Percentiles rank a stretch among this genome's conserved stretches.
Conservation (phyloP, 371 early-diverging fungal genomes). For the Modicella reniformis region DNA sequence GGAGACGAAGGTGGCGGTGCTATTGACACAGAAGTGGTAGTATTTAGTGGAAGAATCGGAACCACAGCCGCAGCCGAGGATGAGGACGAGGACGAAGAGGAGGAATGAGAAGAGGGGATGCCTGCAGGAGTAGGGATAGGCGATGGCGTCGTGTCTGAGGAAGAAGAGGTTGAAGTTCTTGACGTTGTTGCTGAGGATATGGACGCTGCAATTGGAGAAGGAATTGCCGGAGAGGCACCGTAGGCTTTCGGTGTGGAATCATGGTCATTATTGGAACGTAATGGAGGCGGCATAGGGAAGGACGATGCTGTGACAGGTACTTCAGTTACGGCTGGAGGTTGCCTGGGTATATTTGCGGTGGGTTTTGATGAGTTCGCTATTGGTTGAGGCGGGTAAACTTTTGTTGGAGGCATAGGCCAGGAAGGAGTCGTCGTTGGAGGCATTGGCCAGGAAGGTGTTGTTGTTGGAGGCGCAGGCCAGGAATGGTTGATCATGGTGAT, state of each 20-base stretch:
- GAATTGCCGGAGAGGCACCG: neutral
- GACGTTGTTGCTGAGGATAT: neutral
- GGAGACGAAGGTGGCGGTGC: conserved; percentile 2
- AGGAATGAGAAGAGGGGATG: neutral
- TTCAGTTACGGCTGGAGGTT: neutral
- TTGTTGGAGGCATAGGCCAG: neutral
- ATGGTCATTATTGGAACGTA: neutral
- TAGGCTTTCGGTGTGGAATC: conserved; percentile 6
- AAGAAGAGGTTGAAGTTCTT: neutral
- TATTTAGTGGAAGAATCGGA: neutral
- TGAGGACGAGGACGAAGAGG: neutral
- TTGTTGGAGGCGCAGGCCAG: no score
- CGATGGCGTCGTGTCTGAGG: neutral
- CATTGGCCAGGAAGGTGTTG: conserved; percentile 19
- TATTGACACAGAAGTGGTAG: neutral
- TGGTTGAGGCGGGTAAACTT: neutral
- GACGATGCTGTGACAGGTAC: neutral
- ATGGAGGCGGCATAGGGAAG: neutral
- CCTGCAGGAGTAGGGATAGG: neutral
- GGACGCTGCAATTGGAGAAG: neutral
- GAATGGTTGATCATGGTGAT: neutral
- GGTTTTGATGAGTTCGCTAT: neutral
- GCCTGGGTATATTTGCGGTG: neutral
- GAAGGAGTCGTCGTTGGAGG: conserved; percentile 11
- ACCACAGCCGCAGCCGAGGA: neutral